Evolutionary conservation across 257 asterid genomes (phyloP).

Genomic region (Fraxinus cuspidata): DNA sequence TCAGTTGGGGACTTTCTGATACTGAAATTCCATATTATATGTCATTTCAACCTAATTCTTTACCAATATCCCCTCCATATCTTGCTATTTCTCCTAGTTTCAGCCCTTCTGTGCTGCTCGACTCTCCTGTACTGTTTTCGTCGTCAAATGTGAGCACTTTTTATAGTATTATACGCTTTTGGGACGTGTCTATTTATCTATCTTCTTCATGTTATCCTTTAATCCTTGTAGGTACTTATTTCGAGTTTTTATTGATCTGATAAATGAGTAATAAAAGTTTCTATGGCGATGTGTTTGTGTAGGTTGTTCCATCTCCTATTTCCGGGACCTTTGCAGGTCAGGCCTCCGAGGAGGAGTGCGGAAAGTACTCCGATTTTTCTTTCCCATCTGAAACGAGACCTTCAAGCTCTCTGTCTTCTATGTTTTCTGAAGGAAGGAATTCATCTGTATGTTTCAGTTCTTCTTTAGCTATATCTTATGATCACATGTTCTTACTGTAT

Average conservation of each 20-base stretch:
- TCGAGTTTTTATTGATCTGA: no score
- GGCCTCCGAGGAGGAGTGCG: constrained; percentile 24
- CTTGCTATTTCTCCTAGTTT: constrained; percentile 35
- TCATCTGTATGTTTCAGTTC: constrained; percentile 28
- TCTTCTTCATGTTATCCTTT: neutral
- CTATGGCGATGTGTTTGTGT: neutral
- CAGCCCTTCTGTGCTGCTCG: constrained; percentile 45
- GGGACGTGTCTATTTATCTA: neutral
- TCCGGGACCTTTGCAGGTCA: constrained; percentile 31
- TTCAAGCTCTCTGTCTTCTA: neutral
- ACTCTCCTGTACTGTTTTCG: constrained; percentile 46
- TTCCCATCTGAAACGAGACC: constrained; percentile 36
- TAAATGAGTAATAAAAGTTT: no score
- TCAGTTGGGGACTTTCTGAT: constrained; percentile 27
- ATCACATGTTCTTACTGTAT: neutral
- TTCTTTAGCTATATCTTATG: neutral
- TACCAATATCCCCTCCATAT: constrained; percentile 36
- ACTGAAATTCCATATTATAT: constrained; percentile 34
- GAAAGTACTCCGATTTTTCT: constrained; percentile 32
- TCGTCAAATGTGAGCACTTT: constrained; percentile 35
- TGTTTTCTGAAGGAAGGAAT: constrained; percentile 7
- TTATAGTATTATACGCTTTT: no score
- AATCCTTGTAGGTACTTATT: no score
- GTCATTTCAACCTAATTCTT: constrained; percentile 24
- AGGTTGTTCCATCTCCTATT: constrained; percentile 44